phyloP scores from a whole-genome alignment of 2,329 filamentous ascomycete genomes.

The Neonectria faginata region DNA sequence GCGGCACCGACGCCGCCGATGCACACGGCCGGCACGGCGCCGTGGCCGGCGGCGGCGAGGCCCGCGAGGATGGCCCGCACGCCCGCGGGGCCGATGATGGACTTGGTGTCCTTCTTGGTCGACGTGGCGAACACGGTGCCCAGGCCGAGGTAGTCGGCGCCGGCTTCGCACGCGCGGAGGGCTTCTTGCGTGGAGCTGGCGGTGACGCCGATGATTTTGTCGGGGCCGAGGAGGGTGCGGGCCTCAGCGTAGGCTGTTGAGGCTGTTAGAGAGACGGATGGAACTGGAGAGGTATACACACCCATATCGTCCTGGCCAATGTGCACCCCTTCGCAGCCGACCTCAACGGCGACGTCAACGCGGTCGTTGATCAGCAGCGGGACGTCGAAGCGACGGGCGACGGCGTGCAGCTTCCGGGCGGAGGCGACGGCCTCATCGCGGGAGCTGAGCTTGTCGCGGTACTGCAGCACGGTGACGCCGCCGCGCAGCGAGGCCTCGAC shows the following conservation, averaged over 20 bases:
- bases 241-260: constrained; percentile 59
- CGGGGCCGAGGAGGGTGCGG: constrained; percentile 76
- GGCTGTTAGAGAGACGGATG: not conserved
- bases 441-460: constrained; percentile 87
- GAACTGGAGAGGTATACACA: constrained; percentile 45
- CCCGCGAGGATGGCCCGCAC: constrained; percentile 64
- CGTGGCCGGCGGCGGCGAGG: constrained; percentile 63
- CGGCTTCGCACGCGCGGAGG: constrained; percentile 74
- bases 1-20: constrained; percentile 88
- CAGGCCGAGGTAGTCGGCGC: constrained; percentile 92
- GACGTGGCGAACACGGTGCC: constrained; percentile 89
- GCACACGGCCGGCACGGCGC: constrained; percentile 74
- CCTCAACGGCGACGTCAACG: constrained; percentile 86
- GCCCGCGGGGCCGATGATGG: constrained; percentile 67
- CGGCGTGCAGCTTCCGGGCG: constrained; percentile 75
- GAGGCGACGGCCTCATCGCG: constrained; percentile 77
- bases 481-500: constrained; percentile 82
- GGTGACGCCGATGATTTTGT: constrained; percentile 89
- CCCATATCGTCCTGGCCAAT: constrained; percentile 94
- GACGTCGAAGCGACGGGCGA: constrained; percentile 75
- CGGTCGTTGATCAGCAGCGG: constrained; percentile 94
- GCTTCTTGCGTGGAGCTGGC: constrained; percentile 82
- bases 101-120: constrained; percentile 89
- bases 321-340: constrained; percentile 91
- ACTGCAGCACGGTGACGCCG: constrained; percentile 89